Evolutionary conservation across 257 asterid species (phyloP).

Genomic region (Solanum megistacrolobum): DNA sequence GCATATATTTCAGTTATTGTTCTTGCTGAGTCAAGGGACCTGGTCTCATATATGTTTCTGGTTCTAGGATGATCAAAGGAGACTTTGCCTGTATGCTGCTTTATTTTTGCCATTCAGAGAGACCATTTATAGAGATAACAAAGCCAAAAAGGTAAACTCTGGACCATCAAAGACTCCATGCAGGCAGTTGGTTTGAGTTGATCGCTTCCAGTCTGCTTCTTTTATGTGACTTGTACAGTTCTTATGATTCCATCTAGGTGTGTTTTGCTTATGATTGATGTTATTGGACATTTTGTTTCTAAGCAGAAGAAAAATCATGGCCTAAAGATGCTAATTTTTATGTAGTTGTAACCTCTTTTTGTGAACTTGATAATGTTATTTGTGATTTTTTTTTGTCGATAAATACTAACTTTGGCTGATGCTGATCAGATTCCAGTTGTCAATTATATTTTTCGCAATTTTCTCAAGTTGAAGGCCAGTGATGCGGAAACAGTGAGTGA

Average conservation of each 20-base stretch:
- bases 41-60: not conserved
- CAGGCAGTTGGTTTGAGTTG: not conserved
- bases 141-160: constrained; percentile 51
- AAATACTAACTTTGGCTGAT: not conserved
- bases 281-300: not conserved
- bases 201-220: not conserved
- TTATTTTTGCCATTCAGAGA: constrained; percentile 60
- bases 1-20: too few relatives aligned
- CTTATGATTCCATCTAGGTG: not conserved
- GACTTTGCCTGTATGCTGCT: constrained; percentile 75
- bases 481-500: constrained; percentile 60
- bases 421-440: constrained; percentile 57
- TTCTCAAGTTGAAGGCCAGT: constrained; percentile 70
- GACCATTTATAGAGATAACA: constrained; percentile 47
- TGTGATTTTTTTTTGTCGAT: not conserved
- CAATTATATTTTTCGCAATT: constrained; percentile 8
- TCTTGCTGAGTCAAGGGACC: too few relatives aligned
- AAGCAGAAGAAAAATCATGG: not conserved
- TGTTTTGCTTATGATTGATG: not conserved
- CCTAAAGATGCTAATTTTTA: not conserved
- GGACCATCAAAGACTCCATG: not conserved
- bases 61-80: constrained; percentile 50
- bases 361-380: not conserved
- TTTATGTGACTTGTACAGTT: not conserved
- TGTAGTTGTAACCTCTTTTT: not conserved